Evolutionary conservation across 495 filamentous ascomycete genomes (phyloP).

Genomic region (Thermothielavioides terrestris): DNA sequence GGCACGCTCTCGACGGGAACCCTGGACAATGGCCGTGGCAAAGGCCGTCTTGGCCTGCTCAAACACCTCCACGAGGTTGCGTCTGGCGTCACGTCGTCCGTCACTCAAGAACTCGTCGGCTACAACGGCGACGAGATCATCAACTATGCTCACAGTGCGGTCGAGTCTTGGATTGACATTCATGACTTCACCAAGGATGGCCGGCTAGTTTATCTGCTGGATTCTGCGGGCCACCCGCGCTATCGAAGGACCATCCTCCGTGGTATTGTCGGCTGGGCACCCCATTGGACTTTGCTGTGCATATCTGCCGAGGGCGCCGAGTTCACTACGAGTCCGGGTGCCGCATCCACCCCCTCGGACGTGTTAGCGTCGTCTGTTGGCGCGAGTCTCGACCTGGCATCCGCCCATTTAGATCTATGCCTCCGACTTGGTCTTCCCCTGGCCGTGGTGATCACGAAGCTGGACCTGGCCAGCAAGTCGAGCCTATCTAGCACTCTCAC

Average conservation of each 20-base stretch:
- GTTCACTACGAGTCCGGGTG: slow-evolving; percentile 26
- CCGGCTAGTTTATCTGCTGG: slow-evolving; percentile 76
- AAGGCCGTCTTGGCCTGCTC: slow-evolving; percentile 74
- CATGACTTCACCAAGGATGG: slow-evolving; percentile 65
- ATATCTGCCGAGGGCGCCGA: slow-evolving; percentile 71
- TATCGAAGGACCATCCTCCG: slow-evolving; percentile 81
- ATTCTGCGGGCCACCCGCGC: slow-evolving; percentile 81
- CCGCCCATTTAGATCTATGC: slow-evolving; percentile 80
- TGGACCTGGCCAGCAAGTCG: slow-evolving; percentile 70
- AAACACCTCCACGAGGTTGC: slow-evolving; percentile 93
- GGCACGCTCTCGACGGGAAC: slow-evolving; percentile 81
- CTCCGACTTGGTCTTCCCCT: slow-evolving; percentile 66
- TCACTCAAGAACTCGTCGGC: slow-evolving; percentile 86
- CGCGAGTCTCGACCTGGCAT: slow-evolving; percentile 53
- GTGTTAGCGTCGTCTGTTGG: slow-evolving; percentile 40
- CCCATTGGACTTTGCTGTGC: slow-evolving; percentile 86
- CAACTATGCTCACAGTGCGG: slow-evolving; percentile 79
- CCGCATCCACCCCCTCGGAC: slow-evolving; percentile 39
- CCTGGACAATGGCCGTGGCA: slow-evolving; percentile 86
- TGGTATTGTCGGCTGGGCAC: slow-evolving; percentile 89
- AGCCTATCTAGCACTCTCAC: slow-evolving; percentile 59
- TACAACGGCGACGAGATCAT: slow-evolving; percentile 63
- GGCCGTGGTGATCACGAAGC: slow-evolving; percentile 78
- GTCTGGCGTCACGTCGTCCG: slow-evolving; percentile 85
- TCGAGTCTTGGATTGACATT: slow-evolving; percentile 91